Base-by-base conservation (phyloP, 805 yeast species). In the Saturnispora sanitii region DNA sequence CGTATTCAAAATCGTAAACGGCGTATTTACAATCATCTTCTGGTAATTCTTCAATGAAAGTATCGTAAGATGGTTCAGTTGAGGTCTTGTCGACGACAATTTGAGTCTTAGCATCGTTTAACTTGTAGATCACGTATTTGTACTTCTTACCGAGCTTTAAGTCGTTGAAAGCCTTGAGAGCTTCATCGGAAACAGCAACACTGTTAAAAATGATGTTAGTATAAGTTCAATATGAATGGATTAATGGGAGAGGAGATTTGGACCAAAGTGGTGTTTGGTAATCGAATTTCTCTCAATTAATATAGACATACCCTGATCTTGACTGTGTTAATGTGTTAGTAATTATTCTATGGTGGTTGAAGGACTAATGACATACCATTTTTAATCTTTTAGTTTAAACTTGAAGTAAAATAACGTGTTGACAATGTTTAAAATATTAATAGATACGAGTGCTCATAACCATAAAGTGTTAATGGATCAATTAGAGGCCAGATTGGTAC, bases 21-120 rank as follows among this genome's bases (percentile, higher is more conserved):
- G 97, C 98, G 64, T 92, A 92, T 65, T 88, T 79, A 68, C 96
- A 86, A 61, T 90, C 96, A 62, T 83, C 76, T 70, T 92, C 98
- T 55, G 97, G 96, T 56, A 92, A 77, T 59, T 82, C 76, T 61
- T 77, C 86, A 55, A 90, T 67, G 67, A 92, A 92, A 29, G 77
- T 67, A 56, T 92, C 97, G 67, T 92, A 92, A 53, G 79, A 82
- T 29, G 56, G 58, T 19, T 78, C 82, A 40, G 71, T 66, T 41
- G 96, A 86, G 47, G 90, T 83, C 64, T 81, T 75, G 57, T 79
- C 88, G 46, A 92, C 96, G 42, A 87, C 49, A 62, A 92, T 92
- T 70, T 85, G 80, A 49, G 97, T 87, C 71, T 86, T 87, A 58
- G 73, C 68, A 52, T 80, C 87, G 66, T 82, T 87, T 64, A 92